Percentiles rank a stretch among this genome's conserved stretches.
These are phyloP conservation scores for Arthrobotrys musiformis DNA, from an alignment of 2,329 filamentous ascomycete genomes.

Conservation along the genomic window DNA sequence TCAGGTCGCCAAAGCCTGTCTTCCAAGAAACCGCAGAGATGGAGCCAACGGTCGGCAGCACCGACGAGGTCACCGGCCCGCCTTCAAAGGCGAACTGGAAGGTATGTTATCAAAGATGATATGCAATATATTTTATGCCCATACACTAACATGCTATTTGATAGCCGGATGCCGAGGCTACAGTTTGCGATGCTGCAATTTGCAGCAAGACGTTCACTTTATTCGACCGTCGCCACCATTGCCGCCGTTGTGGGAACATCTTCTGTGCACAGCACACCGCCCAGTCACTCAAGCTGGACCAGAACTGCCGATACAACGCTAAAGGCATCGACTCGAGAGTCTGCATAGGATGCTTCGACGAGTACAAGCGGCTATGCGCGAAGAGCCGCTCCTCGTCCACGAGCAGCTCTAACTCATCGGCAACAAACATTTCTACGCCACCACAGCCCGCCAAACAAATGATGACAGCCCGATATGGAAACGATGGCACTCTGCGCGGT, in stretches of 20 bases:
- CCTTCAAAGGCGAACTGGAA: slow-evolving; percentile 59
- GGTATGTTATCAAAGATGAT: slow-evolving; percentile 43
- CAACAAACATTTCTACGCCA: slow-evolving; percentile 47
- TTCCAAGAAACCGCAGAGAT: slow-evolving; percentile 16
- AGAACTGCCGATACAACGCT: slow-evolving; percentile 58
- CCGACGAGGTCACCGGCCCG: slow-evolving; percentile 58
- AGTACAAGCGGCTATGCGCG: slow-evolving; percentile 58
- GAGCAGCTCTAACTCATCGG: slow-evolving; percentile 57
- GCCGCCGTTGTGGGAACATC: slow-evolving; percentile 59
- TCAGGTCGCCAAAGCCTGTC: slow-evolving; percentile 31
- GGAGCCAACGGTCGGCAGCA: slow-evolving; percentile 43
- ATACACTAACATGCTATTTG: not conserved
- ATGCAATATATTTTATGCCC: not conserved
- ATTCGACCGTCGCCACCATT: slow-evolving; percentile 59
- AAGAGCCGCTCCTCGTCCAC: slow-evolving; percentile 58
- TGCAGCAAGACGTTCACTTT: slow-evolving; percentile 59
- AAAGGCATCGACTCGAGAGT: slow-evolving; percentile 58
- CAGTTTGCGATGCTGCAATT: slow-evolving; percentile 57
- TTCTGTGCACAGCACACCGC: slow-evolving; percentile 59
- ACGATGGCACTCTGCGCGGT: slow-evolving; percentile 40
- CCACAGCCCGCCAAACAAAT: slow-evolving; percentile 58
- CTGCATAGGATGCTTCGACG: slow-evolving; percentile 58
- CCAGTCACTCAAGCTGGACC: slow-evolving; percentile 58
- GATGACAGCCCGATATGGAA: slow-evolving; percentile 55
- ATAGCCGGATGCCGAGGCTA: slow-evolving; percentile 58